These are phyloP conservation scores for Penicillium sp. DNA, from an alignment of 2,329 filamentous ascomycete genomes.

Conservation along the genomic window DNA sequence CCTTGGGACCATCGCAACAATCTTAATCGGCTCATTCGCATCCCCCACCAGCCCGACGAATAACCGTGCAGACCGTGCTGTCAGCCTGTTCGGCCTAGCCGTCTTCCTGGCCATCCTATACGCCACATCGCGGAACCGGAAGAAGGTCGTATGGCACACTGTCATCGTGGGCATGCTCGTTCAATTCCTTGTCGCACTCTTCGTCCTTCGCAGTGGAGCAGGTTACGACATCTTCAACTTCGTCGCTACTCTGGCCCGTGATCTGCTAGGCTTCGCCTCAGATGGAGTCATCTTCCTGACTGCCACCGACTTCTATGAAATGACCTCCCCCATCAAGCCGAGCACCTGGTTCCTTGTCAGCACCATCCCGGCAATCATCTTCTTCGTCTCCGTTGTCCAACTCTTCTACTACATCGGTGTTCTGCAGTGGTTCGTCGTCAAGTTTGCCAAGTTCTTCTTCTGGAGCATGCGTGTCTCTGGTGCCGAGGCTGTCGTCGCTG, in stretches of 20 bases:
- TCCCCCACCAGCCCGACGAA: slow-evolving; percentile 72
- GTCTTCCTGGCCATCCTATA: slow-evolving; percentile 70
- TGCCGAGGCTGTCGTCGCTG: slow-evolving; percentile 88
- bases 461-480: slow-evolving; percentile 84
- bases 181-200: slow-evolving; percentile 85
- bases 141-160: slow-evolving; percentile 64
- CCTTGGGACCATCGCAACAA: slow-evolving; percentile 63
- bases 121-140: slow-evolving; percentile 68
- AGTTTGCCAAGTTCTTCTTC: slow-evolving; percentile 89
- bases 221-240: slow-evolving; percentile 93
- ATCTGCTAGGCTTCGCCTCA: slow-evolving; percentile 72
- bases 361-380: slow-evolving; percentile 90
- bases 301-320: slow-evolving; percentile 32
- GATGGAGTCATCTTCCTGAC: slow-evolving; percentile 74
- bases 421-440: slow-evolving; percentile 85
- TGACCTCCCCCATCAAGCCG: slow-evolving; percentile 37
- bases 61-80: slow-evolving; percentile 73
- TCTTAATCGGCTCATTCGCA: slow-evolving; percentile 75
- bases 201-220: slow-evolving; percentile 76
- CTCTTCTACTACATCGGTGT: slow-evolving; percentile 77
- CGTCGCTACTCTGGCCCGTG: slow-evolving; percentile 71
- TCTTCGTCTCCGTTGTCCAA: slow-evolving; percentile 92
- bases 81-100: slow-evolving; percentile 75
- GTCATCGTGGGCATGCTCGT: slow-evolving; percentile 86
- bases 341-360: slow-evolving; percentile 68